Conservation (phyloP, 2,329 filamentous ascomycete species). For the Lasiodiplodia sp. region DNA sequence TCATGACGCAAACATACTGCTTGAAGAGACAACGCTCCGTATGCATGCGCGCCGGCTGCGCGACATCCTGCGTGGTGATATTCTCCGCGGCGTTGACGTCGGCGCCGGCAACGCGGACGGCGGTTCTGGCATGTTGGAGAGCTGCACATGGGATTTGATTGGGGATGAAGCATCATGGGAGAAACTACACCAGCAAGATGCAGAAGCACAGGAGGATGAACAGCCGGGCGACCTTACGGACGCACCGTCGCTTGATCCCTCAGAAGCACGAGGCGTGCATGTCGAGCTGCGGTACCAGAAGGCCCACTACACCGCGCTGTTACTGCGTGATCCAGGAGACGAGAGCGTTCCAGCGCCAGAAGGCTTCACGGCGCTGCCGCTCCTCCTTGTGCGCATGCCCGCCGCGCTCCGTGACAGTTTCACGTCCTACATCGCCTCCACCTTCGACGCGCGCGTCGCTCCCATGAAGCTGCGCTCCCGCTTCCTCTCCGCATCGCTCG, state of each 20-base stretch:
- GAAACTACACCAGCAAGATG: conserved; percentile 40
- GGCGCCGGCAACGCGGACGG: conserved; percentile 49
- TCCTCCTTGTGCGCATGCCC: conserved; percentile 60
- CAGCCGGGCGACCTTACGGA: conserved; percentile 36
- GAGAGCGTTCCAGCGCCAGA: conserved; percentile 37
- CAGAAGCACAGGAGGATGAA: conserved; percentile 42
- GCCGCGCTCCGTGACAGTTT: conserved; percentile 57
- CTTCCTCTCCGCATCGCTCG: conserved; percentile 55
- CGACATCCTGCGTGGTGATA: conserved; percentile 58
- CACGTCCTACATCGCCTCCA: conserved; percentile 56
- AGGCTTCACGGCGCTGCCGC: conserved; percentile 56
- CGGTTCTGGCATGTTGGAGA: conserved; percentile 55
- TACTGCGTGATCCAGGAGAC: conserved; percentile 50
- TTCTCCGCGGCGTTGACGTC: conserved; percentile 55
- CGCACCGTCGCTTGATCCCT: conserved; percentile 32
- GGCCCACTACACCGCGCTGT: conserved; percentile 57
- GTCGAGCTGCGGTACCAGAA: conserved; percentile 60
- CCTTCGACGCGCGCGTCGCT: conserved; percentile 59
- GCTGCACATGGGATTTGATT: conserved; percentile 55
- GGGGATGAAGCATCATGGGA: conserved; percentile 52
- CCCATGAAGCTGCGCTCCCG: conserved; percentile 52
- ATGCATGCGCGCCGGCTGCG: conserved; percentile 57
- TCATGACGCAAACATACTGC: conserved; percentile 49
- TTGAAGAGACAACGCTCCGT: conserved; percentile 49
- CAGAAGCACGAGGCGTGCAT: conserved; percentile 52